Evolutionary conservation across 345 rosid genomes (phyloP), one percentile per base, ranked within the genome.

Genomic region (Gossypium turneri): DNA sequence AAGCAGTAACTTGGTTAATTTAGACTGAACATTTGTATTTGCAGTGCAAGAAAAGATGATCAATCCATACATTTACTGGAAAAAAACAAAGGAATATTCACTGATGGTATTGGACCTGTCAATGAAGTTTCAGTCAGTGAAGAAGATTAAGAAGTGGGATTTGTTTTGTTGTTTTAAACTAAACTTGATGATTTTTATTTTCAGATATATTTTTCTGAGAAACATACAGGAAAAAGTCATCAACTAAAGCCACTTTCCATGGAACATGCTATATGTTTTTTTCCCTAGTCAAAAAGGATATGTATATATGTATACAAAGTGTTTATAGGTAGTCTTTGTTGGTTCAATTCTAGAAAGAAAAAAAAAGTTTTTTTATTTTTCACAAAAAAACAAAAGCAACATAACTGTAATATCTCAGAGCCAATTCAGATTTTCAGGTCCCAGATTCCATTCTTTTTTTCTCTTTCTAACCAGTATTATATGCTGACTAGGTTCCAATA

Each of bases 401-500:
- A 68, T 56, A n/a, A 34, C 79, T 77, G 80, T 73, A 69, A 72
- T 34, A 59, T 60, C 60, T 66, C 61, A 62, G 63, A 48, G 51
- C 68, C 48, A 25, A 61, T 15, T 29, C 65, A 64, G 61, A 7
- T 16, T 64, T 41, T 38, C 51, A 45, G 71, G 60, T 66, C 77
- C 77, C 66, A 55, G 38, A 67, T 65, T 75, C 78, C 81, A 72
- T 74, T 74, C 85, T 61, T 78, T 59, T 79, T 67, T 34, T 34
- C 78, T 59, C 80, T 77, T 75, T 81, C 82, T 47, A 66, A 58
- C 78, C 81, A 64, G 56, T 47, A 34, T 79, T 20, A 72, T 80
- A 66, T 73, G 74, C 79, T 64, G 34, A 52, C 79, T 57, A 48
- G 24, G 38, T 45, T 70, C 57, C 47, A 27, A 29, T 29, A 51